Evolutionary conservation across 2,329 filamentous ascomycete genomes (phyloP), one percentile per base, ranked within the genome.

Genomic region (Aaosphaeria arxii): DNA sequence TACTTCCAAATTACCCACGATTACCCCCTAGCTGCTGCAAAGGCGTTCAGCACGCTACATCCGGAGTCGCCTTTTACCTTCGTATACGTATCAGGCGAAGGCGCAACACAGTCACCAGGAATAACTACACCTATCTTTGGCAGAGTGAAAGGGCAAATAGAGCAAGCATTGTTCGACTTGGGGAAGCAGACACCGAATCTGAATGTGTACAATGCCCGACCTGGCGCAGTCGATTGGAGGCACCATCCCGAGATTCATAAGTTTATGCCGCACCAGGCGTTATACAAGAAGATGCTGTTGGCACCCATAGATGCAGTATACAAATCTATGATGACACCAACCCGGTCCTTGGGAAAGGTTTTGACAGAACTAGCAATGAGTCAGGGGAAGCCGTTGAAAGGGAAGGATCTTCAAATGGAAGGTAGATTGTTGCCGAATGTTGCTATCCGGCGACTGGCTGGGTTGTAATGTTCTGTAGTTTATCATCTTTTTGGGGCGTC

Each of bases 1-100:
- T 90, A 90, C 60, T 71, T 82, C 40, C 77, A 78, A 44, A 87
- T 91, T 61, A 90, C 87, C 0, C 77, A 82, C 50, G 79, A 83
- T 61, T 89, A 84, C 62, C 69, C 87, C 1, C 62, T 89, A 1
- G 79, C 77, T 2, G 85, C 85, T 0, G 86, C 84, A 1, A 73
- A 76, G 49, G 81, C 84, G 9, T 85, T 88, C 57, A 64, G 76
- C 1, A 64, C 64, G 0, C 67, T 85, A 9, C 70, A 77, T 3
- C 68, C 70, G 11, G 62, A 70, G 4, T 61, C 74, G 38, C 79
- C 82, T 0, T 85, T 90, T 67, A 82, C 81, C 44, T 91, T 90
- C 65, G 75, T 90, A 53, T 87, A 84, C 61, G 79, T 91, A 30
- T 90, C 87, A 0, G 86, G 84, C 43, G 70, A 74, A 44, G 83